Conservation (phyloP, 1,284 basidiomycete genomes). For the Tylopilus sp. region DNA sequence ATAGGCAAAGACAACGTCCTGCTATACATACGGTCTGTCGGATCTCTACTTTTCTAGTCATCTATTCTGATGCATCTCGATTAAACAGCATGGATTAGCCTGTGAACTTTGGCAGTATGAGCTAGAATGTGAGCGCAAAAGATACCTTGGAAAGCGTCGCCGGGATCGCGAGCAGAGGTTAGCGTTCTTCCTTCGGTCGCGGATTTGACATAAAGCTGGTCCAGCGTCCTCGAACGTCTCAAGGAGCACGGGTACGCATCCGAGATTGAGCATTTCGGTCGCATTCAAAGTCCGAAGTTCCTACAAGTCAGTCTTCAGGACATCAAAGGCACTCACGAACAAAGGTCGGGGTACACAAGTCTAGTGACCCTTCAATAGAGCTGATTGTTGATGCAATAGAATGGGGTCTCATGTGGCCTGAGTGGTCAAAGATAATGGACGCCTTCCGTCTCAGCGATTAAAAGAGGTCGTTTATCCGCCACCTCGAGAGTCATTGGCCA, state of each 20-base stretch:
- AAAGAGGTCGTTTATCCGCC: neutral
- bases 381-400: slow-evolving; percentile 3
- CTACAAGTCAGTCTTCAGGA: neutral
- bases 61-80: no score
- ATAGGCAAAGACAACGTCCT: accelerated
- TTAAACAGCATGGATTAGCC: no score
- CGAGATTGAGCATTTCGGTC: slow-evolving; percentile 3
- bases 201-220: neutral
- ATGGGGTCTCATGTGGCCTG: slow-evolving; percentile 10
- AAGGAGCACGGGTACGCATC: slow-evolving; percentile 3
- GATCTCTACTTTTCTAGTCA: neutral
- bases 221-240: slow-evolving; percentile 13
- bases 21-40: neutral
- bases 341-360: no score
- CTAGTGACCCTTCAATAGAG: no score
- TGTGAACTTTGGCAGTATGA: slow-evolving; percentile 12
- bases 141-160: slow-evolving; percentile 4
- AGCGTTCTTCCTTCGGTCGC: neutral
- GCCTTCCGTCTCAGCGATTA: neutral
- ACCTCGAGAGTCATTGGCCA: slow-evolving; percentile 6
- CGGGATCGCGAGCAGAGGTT: neutral
- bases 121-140: neutral
- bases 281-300: neutral
- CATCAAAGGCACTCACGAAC: slow-evolving; percentile 9
- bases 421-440: slow-evolving; percentile 13